Evolutionary conservation across 306 rosid genomes (phyloP), one percentile per base, ranked within the genome.

Genomic region (Casuarina glauca): DNA sequence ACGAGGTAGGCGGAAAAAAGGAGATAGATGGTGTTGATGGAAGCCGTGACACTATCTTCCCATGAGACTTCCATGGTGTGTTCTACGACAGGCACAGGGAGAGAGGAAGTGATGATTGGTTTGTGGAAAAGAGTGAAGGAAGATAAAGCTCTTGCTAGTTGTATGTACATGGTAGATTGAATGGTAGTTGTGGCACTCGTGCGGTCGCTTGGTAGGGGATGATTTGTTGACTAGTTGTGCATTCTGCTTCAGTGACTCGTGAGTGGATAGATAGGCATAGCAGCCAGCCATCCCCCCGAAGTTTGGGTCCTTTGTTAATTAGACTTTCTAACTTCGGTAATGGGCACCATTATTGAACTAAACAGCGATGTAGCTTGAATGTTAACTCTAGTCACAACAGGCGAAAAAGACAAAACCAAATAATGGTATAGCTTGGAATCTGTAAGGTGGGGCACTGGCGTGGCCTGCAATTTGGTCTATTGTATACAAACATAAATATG

Each of bases 1-100:
- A 89, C 96, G 0, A 93, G 91, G 87, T 93, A 89, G 2, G 97
- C 93, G 0, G 93, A 92, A 84, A 90, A 91, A 49, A 89, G 90
- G 43, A 89, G 96, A 84, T 86, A 93, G n/a, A 91, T 78, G 62
- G 91, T 69, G 84, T 90, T 90, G 80, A 91, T 91, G 74, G 93
- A 90, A 79, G 74, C 6, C 0, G 87, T 88, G 11, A 93, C 96
- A 51, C 91, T 85, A 76, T 89, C 45, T 67, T 92, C 91, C 97
- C 97, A 90, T 55, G 94, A 69, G 70, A 52, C 85, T 54, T 74
- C 93, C 96, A 88, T 92, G 57, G 6, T 10, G 41, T n/a, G 12
- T 26, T 15, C 2, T 6, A 16, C 6, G n/a, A n/a, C 41, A 26
- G 69, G 58, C 13, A 45, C 70, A 73, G 74, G 13, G 72, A 45